phyloP scores from a whole-genome alignment of 805 yeast species.

The Saccharomycopsis sp. region DNA sequence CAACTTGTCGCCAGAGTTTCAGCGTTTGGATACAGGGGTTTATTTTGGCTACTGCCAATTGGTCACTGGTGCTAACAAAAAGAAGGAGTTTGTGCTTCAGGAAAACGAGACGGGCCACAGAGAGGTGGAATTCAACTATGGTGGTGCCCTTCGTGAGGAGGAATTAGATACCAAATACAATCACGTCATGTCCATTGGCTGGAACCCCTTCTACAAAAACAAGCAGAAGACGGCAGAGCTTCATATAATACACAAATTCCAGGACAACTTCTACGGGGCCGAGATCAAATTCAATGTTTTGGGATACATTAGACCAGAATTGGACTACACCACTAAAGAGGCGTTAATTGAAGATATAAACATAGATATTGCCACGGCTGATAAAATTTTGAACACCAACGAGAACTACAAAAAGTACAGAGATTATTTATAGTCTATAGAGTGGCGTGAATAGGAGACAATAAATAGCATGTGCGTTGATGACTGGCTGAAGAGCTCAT shows the following conservation, averaged over 20 bases:
- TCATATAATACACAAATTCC: constrained; percentile 73
- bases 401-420: constrained; percentile 8
- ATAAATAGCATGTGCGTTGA: too few relatives aligned
- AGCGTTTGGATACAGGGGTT: constrained; percentile 62
- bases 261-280: constrained; percentile 75
- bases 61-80: constrained; percentile 23
- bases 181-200: constrained; percentile 93
- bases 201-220: constrained; percentile 89
- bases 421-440: not conserved
- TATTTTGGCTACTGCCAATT: constrained; percentile 75
- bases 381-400: constrained; percentile 33
- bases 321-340: constrained; percentile 70
- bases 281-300: constrained; percentile 57
- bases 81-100: constrained; percentile 21
- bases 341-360: constrained; percentile 81
- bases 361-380: constrained; percentile 67
- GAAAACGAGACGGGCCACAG: constrained; percentile 29
- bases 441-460: too few relatives aligned
- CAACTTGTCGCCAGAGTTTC: constrained; percentile 36
- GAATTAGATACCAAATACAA: constrained; percentile 52
- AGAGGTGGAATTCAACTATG: constrained; percentile 54
- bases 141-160: constrained; percentile 35
- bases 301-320: constrained; percentile 89
- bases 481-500: too few relatives aligned
- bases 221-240: constrained; percentile 77